A percentile compares a stretch with the other conserved stretches of the same genome.
Evolutionary conservation across 2,329 filamentous ascomycete species (phyloP).

Genomic region (Verruconis gallopava): DNA sequence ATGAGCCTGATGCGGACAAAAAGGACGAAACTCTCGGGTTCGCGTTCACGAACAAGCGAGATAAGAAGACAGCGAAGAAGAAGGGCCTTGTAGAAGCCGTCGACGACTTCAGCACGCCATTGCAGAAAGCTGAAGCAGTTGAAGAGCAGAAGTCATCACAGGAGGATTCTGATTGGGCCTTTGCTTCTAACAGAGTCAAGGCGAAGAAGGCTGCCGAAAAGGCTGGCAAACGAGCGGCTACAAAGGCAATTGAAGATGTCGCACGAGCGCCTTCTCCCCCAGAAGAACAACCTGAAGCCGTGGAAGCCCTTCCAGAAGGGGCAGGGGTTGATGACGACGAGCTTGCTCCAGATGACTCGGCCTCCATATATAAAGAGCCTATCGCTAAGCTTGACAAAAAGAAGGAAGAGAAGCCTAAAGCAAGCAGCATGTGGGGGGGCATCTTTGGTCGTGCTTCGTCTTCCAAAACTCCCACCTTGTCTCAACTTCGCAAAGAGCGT

Average conservation of each 20-base stretch:
- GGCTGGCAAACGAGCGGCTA: neutral
- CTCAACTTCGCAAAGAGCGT: conserved; percentile 13
- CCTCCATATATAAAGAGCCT: conserved; percentile 6
- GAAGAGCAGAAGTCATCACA: conserved; percentile 18
- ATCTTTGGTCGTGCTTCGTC: conserved; percentile 5
- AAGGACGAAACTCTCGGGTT: conserved; percentile 44
- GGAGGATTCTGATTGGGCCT: conserved; percentile 9
- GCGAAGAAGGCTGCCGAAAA: conserved; percentile 7
- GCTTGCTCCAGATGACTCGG: conserved; percentile 7
- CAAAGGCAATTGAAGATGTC: neutral
- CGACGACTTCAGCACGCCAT: conserved; percentile 26
- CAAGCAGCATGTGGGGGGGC: conserved; percentile 4
- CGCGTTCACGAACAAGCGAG: conserved; percentile 42
- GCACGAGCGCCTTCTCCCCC: conserved; percentile 7
- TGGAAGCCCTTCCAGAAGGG: conserved; percentile 3
- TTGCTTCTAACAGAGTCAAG: conserved; percentile 8
- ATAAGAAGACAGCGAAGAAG: conserved; percentile 34
- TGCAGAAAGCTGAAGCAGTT: conserved; percentile 30
- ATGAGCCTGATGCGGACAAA: conserved; percentile 36
- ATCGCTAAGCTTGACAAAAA: conserved; percentile 1
- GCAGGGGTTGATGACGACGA: conserved; percentile 6
- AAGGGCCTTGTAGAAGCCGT: conserved; percentile 26
- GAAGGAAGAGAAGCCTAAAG: conserved; percentile 4
- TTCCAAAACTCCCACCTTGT: neutral
- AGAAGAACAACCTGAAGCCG: conserved; percentile 4